Conservation (phyloP, 192 early-diverging fungal genomes). For the Chytriomyces sp. region DNA sequence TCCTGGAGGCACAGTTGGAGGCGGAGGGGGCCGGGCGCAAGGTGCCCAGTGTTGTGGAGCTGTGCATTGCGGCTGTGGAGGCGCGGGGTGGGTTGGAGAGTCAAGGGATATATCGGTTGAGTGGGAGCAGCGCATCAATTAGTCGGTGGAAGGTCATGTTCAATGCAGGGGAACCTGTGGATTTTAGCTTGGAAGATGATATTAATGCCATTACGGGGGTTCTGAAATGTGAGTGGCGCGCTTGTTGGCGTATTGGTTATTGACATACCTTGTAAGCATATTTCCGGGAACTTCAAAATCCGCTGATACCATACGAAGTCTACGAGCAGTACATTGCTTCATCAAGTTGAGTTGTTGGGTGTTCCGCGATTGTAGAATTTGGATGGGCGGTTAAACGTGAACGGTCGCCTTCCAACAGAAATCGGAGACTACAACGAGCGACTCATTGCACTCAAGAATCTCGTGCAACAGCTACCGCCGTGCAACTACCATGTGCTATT, state of each 20-base stretch:
- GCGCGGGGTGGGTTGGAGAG: slow-evolving; percentile 43
- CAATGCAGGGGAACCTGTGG: slow-evolving; percentile 50
- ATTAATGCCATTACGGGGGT: slow-evolving; percentile 54
- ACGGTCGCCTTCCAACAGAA: slow-evolving; percentile 26
- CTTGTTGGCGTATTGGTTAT: too few species aligned
- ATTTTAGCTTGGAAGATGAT: slow-evolving; percentile 51
- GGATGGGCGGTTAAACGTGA: slow-evolving; percentile 11
- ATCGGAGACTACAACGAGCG: slow-evolving; percentile 68
- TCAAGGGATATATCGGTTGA: slow-evolving; percentile 61
- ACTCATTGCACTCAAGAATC: slow-evolving; percentile 65
- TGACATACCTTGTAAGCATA: slow-evolving; percentile 43
- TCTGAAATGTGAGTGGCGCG: slow-evolving; percentile 50
- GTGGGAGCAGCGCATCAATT: slow-evolving; percentile 50
- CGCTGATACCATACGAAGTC: slow-evolving; percentile 56
- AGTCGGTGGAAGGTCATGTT: slow-evolving; percentile 40
- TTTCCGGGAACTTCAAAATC: slow-evolving; percentile 58
- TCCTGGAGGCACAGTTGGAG: slow-evolving; percentile 40
- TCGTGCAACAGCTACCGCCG: slow-evolving; percentile 61
- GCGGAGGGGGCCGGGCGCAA: slow-evolving; percentile 17
- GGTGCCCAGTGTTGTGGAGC: slow-evolving; percentile 47
- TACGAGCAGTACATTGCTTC: slow-evolving; percentile 56
- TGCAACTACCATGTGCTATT: slow-evolving; percentile 55
- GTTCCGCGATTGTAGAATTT: slow-evolving; percentile 22
- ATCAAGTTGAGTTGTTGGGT: slow-evolving; percentile 36
- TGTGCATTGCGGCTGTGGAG: slow-evolving; percentile 49